Percentiles rank a stretch among this genome's conserved stretches.
phyloP scores from a whole-genome alignment of 2,329 filamentous ascomycete species.

The Fusarium goolgardi region DNA sequence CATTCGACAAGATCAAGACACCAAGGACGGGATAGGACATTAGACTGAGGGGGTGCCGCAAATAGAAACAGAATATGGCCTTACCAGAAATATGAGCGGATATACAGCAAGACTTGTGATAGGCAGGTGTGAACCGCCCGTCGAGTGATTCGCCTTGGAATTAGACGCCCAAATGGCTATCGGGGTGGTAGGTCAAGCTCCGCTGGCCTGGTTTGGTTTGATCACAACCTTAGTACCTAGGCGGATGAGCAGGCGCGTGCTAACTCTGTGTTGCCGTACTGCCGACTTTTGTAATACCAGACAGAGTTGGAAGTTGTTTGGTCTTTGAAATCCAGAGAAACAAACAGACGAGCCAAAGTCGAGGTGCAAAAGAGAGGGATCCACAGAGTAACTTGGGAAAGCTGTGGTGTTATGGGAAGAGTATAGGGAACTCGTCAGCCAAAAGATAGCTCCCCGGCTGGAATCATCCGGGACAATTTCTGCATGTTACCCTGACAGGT shows the following conservation, averaged over 20 bases:
- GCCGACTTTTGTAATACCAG: neutral
- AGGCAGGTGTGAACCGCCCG: slow-evolving; percentile 44
- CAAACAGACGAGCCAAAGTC: neutral
- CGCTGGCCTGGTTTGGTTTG: slow-evolving; percentile 32
- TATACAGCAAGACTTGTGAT: slow-evolving; percentile 44
- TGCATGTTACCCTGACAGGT: slow-evolving; percentile 35
- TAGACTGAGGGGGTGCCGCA: slow-evolving; percentile 42
- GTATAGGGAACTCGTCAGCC: slow-evolving; percentile 2
- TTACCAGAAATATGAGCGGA: slow-evolving; percentile 44
- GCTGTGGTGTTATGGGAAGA: slow-evolving; percentile 39
- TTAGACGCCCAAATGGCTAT: slow-evolving; percentile 46
- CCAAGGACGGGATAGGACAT: slow-evolving; percentile 49
- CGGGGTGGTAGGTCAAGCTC: slow-evolving; percentile 54
- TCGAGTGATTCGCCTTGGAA: slow-evolving; percentile 41
- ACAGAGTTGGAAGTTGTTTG: neutral
- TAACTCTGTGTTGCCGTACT: slow-evolving; percentile 9
- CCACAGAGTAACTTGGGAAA: slow-evolving; percentile 31
- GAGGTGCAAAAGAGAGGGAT: slow-evolving; percentile 20
- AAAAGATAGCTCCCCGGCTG: slow-evolving; percentile 15
- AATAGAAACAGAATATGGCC: slow-evolving; percentile 44
- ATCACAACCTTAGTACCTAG: slow-evolving; percentile 8
- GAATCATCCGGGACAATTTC: slow-evolving; percentile 23
- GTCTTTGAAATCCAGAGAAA: neutral
- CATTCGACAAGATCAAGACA: slow-evolving; percentile 54
- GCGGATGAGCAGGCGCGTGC: neutral